Evolutionary conservation across 768 basidiomycete genomes (phyloP), one percentile per base, ranked within the genome.

Genomic region (Ramaria sp.): DNA sequence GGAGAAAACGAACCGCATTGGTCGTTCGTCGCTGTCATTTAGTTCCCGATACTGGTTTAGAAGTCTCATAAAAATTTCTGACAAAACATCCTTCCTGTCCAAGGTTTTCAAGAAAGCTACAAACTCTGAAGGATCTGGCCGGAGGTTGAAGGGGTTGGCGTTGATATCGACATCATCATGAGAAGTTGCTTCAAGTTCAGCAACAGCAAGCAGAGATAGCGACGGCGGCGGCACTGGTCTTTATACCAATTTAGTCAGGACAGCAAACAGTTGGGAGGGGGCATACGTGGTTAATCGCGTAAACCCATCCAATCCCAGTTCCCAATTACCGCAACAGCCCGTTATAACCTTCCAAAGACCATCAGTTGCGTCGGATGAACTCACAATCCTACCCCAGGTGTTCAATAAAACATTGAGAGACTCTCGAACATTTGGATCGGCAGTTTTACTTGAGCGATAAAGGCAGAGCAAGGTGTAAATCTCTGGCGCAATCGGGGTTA

Each of bases 381-480:
- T 74, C 0, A 83, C 75, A 3, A 88, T 77, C 58, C 85, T 79
- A 0, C 81, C 90, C 91, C 91, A 95, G 0, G 86, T 84, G 4
- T 74, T 66, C 20, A 94, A 68, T 13, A 91, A 64, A 9, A 80
- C 82, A 19, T 70, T 73, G 2, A 88, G 69, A 2, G 77, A 74
- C 62, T 83, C 82, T 59, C 75, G 81, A 11, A 86, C 62, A 1
- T 73, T 68, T 0, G 88, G 86, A 65, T 91, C 87, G 4, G 83
- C 75, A 2, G 82, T 75, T 63, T 78, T 84, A 30, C 69, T 66
- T 22, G 66, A 69, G 30, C 81, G 76, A 9, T 91, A 64, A 57
- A 81, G 71, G 57, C 73, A 75, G 3, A 78, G 69, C 1, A 93
- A 70, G 1, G 81, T 74, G 67, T 91, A 91, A 7, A 95, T 68